A percentile compares a stretch with the other conserved stretches of the same genome.
Conservation (phyloP, 2,329 filamentous ascomycete species). For the Beauveria rudraprayagi region DNA sequence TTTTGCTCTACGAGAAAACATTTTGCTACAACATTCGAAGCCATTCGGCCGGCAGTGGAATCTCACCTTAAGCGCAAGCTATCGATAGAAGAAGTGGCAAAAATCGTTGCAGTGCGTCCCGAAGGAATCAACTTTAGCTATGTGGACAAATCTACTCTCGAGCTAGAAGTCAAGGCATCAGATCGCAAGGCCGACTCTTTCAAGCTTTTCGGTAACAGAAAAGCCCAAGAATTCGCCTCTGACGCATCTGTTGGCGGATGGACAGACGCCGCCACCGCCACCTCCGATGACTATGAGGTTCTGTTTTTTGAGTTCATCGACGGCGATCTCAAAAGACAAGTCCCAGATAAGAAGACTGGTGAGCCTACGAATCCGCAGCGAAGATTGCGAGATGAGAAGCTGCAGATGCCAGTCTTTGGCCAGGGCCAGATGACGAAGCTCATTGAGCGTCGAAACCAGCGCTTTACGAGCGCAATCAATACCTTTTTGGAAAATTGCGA, state of each 20-base stretch:
- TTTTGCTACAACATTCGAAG: constrained; percentile 84
- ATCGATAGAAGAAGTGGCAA: constrained; percentile 69
- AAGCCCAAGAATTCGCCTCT: constrained; percentile 40
- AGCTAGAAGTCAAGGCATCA: constrained; percentile 67
- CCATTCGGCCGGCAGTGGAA: constrained; percentile 77
- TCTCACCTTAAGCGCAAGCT: constrained; percentile 67
- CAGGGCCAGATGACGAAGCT: constrained; percentile 85
- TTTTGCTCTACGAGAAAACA: constrained; percentile 93
- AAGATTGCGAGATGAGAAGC: constrained; percentile 64
- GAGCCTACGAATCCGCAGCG: constrained; percentile 60
- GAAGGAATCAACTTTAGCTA: constrained; percentile 75
- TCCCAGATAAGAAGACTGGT: constrained; percentile 62
- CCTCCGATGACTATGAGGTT: constrained; percentile 50
- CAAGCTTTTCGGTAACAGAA: constrained; percentile 38
- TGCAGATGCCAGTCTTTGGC: constrained; percentile 88
- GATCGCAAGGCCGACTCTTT: constrained; percentile 54
- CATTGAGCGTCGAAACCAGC: constrained; percentile 82
- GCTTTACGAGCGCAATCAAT: constrained; percentile 72
- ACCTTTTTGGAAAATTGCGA: constrained; percentile 68
- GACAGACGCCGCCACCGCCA: constrained; percentile 34
- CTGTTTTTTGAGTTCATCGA: constrained; percentile 90
- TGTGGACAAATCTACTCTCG: constrained; percentile 74
- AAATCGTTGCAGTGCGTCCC: constrained; percentile 70
- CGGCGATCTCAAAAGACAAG: constrained; percentile 78
- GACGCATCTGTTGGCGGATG: constrained; percentile 51